Base-by-base conservation (phyloP, 2,329 filamentous ascomycete genomes). In the Penicillium sp. region DNA sequence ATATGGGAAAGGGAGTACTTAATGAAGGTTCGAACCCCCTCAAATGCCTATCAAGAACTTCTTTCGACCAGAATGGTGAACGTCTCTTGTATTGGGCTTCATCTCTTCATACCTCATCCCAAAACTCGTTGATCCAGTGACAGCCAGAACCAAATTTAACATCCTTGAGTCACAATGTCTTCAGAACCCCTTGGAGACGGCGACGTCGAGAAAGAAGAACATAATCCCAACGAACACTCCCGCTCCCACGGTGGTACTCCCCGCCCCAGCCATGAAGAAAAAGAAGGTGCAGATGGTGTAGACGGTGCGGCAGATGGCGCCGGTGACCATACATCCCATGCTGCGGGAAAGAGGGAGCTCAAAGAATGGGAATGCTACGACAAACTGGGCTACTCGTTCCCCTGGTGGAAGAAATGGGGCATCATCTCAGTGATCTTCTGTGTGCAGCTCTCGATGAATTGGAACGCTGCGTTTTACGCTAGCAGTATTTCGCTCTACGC, bases 361-460 rank as follows among this genome's bases (percentile, higher is more conserved):
- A 80, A 76, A 2, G 81, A 84, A 62, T 77, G 78, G 30, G 86
- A 89, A 64, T 89, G 86, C 72, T 88, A 87, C 72, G 81, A 84
- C 11, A 84, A 89, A 72, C 79, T 91, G 1, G 88, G 87, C 52
- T 91, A 83, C 70, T 77, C 77, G 10, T 91, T 84, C 62, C 76
- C 87, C 0, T 72, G 60, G n/a, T 82, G 78, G 80, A 89, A 88
- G 79, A 91, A 90, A 80, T 90, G 88, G 88, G 82, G 78, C 66
- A 89, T 90, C 68, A 80, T 90, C 57, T 84, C 83, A 19, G 81
- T 90, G 72, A 88, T 91, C 73, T 89, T 90, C 77, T 78, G 85
- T 66, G 87, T 91, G 5, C 89, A 91, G 71, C 84, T 87, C 1
- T 91, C 88, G 5, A 91, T 91, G 88, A 91, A 91, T 79, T 89